These are phyloP conservation scores for Oxyria digyna DNA, from an alignment of 148 eudicot genomes.

Conservation along the genomic window DNA sequence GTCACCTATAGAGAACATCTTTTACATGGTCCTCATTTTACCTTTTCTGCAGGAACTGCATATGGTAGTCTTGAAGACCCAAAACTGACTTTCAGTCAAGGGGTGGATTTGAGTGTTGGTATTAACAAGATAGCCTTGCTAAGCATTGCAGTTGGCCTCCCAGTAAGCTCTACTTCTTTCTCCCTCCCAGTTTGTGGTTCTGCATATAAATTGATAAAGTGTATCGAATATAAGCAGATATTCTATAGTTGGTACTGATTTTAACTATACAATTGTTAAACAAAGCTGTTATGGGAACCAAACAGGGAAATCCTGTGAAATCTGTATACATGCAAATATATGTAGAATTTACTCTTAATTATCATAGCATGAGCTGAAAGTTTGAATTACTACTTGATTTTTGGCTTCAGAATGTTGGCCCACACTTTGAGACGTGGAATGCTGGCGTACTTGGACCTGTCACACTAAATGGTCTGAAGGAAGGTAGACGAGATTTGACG, in stretches of 20 bases:
- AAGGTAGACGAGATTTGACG: conserved; percentile 68
- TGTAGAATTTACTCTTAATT: background rate
- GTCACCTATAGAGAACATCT: background rate
- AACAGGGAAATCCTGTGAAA: background rate
- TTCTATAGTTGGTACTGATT: background rate
- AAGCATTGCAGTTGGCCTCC: conserved; percentile 91
- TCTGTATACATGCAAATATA: background rate
- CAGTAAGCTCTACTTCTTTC: conserved; percentile 17
- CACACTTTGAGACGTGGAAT: conserved; percentile 69
- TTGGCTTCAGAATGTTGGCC: conserved; percentile 55
- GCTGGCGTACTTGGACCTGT: conserved; percentile 84
- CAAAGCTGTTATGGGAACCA: background rate
- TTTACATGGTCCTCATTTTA: background rate
- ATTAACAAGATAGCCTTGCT: conserved; percentile 68
- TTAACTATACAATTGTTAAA: background rate
- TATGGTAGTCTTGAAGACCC: conserved; percentile 81
- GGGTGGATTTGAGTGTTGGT: conserved; percentile 68
- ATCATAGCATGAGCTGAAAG: conserved; percentile 4
- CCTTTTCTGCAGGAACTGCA: conserved; percentile 41
- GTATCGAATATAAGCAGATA: background rate
- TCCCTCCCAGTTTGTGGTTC: background rate
- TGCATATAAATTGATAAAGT: background rate
- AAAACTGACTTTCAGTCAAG: conserved; percentile 47
- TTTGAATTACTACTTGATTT: conserved; percentile 5
- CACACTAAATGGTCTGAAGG: conserved; percentile 51